Evolutionary conservation across 306 rosid species (phyloP).

Genomic region (Sesbania bispinosa): DNA sequence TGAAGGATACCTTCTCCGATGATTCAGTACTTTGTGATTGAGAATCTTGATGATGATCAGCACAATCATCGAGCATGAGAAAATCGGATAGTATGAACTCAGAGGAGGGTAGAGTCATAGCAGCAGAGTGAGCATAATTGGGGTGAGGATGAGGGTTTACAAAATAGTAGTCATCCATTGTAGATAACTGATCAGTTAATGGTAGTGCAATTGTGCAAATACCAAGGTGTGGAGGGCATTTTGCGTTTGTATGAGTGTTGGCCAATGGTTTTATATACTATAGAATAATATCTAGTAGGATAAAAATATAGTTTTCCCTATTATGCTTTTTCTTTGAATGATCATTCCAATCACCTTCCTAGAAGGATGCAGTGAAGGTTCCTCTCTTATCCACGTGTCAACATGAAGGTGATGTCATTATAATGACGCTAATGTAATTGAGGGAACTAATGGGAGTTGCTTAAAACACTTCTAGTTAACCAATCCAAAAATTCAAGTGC

Average conservation of each 20-base stretch:
- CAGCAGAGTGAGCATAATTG: slow-evolving; percentile 3
- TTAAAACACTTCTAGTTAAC: too few relatives aligned
- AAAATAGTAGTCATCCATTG: slow-evolving; percentile 49
- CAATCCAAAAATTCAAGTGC: too few relatives aligned
- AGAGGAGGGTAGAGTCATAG: slow-evolving; percentile 17
- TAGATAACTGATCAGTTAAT: neutral
- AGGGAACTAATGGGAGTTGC: neutral
- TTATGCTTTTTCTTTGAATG: slow-evolving; percentile 11
- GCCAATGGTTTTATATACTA: slow-evolving; percentile 13
- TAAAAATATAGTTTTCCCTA: neutral
- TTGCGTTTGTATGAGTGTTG: neutral
- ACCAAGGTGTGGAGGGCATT: neutral
- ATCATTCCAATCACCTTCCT: slow-evolving; percentile 46
- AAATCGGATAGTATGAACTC: slow-evolving; percentile 46
- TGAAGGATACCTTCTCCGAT: slow-evolving; percentile 33
- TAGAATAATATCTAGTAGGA: neutral
- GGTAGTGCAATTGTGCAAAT: neutral
- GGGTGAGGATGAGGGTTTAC: slow-evolving; percentile 38
- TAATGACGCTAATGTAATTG: slow-evolving; percentile 24
- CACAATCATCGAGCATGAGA: slow-evolving; percentile 31
- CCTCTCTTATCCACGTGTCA: slow-evolving; percentile 30
- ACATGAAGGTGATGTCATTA: slow-evolving; percentile 18
- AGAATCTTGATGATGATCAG: slow-evolving; percentile 37
- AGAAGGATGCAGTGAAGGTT: slow-evolving; percentile 39
- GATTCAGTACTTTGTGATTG: slow-evolving; percentile 42